Evolutionary conservation across 1,139 yeast species (phyloP).

Genomic region (Suhomyces guaymorum): DNA sequence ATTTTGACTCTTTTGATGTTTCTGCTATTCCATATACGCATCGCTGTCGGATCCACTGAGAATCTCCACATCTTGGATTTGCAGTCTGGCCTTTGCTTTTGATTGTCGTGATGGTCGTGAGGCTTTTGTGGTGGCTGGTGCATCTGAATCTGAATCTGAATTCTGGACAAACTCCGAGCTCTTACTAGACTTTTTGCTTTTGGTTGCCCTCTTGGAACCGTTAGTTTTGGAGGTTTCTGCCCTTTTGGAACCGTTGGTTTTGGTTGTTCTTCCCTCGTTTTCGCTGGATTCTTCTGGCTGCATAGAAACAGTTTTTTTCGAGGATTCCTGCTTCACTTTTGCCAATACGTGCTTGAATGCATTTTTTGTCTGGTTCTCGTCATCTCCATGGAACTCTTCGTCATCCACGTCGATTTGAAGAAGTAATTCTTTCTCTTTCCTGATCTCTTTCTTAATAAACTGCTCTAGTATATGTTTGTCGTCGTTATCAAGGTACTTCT

Average conservation of each 20-base stretch:
- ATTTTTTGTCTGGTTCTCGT: conserved; percentile 28
- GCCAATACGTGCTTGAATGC: conserved; percentile 32
- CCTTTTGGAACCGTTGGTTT: conserved; percentile 2
- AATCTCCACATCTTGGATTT: conserved; percentile 11
- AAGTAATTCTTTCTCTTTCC: conserved; percentile 59
- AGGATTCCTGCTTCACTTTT: conserved; percentile 25
- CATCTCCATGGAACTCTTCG: conserved; percentile 33
- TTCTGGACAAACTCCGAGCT: conserved; percentile 2
- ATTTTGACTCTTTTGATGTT: background rate
- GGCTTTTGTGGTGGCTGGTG: background rate
- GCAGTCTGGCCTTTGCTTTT: conserved; percentile 10
- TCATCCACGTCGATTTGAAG: conserved; percentile 44
- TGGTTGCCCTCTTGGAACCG: background rate
- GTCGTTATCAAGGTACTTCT: conserved; percentile 74
- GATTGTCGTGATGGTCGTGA: conserved; percentile 6
- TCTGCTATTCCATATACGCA: conserved; percentile 5
- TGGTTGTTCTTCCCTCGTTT: conserved; percentile 1
- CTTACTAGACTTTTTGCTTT: background rate
- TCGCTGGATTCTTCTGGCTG: conserved; percentile 1
- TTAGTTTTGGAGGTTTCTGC: conserved; percentile 2
- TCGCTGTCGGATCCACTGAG: conserved; percentile 11
- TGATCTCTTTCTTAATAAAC: conserved; percentile 68
- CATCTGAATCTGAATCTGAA: conserved; percentile 9
- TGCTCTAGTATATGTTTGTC: conserved; percentile 70
- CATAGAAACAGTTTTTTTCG: conserved; percentile 1